Base-by-base conservation (phyloP, 2,329 filamentous ascomycete genomes). In the Aureobasidium melanogenum region DNA sequence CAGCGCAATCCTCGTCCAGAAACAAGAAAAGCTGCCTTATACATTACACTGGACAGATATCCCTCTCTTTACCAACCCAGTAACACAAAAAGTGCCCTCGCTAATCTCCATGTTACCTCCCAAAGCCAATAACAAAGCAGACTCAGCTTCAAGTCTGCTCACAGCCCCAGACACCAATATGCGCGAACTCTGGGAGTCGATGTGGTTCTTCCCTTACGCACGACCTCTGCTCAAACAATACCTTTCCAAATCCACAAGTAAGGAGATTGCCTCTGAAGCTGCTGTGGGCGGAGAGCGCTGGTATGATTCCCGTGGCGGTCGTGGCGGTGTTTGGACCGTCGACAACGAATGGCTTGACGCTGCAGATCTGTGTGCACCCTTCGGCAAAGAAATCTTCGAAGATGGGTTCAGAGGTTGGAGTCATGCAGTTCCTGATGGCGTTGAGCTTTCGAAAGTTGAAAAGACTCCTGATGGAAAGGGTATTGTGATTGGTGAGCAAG, bases 171-270 rank as follows among this genome's bases (percentile, higher is more conserved):
- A 60, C 17, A 46, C 57, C 10, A 52, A 60, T 19, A 48, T 51
- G 46, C 32, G 34, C 19, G 59, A 61, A 28, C 47, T 55, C 8
- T 61, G 48, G 47, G 30, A 54, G 28, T 54, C 48, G 7, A 38
- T 61, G 30, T 61, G 59, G 59, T 61, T 61, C 48, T 47, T 30
- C n/a, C 59, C 59, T 1, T 47, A 54, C 19, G 59, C 59, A 14
- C 59, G 59, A 24, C 43, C 48, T 10, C 41, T 61, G 2, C 50
- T 61, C 5, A 52, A 54, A 17, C 58, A 60, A 28, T 60, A 60
- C 38, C 47, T 60, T 9, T 19, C n/a, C 12, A 50, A 51, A 2
- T 41, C 44, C 5, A 51, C 38, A 26, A 54, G 48, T 32, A 61
- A 55, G 24, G 59, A 61, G 32, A 28, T 60, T 39, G 58, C 58